These are phyloP conservation scores for Antarctomyces pellizariae DNA, from an alignment of 495 filamentous ascomycete species.

Conservation along the genomic window DNA sequence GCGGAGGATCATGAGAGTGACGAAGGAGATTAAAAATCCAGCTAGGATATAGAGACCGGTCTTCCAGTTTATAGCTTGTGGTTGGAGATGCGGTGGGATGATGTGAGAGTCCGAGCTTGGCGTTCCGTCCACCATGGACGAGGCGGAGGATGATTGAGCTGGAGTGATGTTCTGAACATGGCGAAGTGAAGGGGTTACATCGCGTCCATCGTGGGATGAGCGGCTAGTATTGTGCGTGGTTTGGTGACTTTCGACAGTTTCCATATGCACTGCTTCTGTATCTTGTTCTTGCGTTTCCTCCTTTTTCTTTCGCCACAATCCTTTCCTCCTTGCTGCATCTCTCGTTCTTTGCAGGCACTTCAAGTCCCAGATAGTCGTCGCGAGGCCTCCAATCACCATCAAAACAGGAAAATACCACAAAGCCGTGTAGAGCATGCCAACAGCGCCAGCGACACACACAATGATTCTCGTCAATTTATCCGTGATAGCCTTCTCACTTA, in stretches of 20 bases:
- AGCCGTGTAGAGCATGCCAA: conserved; percentile 52
- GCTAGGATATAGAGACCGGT: conserved; percentile 7
- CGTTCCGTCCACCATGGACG: no score
- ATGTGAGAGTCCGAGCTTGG: no score
- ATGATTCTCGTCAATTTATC: conserved; percentile 45
- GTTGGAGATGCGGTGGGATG: no score
- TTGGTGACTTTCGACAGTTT: no score
- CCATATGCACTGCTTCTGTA: neutral
- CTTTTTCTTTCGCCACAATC: neutral
- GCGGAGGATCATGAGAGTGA: conserved; percentile 34
- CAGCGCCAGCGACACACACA: conserved; percentile 42
- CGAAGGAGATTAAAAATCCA: conserved; percentile 21
- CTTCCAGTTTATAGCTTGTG: no score
- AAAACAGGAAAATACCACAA: conserved; percentile 69
- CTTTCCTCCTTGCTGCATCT: no score
- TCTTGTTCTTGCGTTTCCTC: neutral
- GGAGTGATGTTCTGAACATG: no score
- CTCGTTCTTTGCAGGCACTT: conserved; percentile 23
- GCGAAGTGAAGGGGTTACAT: no score
- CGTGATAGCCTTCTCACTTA: conserved; percentile 51
- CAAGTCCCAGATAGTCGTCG: conserved; percentile 36
- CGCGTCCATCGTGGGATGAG: no score
- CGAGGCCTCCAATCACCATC: conserved; percentile 30
- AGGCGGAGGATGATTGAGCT: no score
- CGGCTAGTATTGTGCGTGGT: no score